Conservation (phyloP, 257 asterid species). For the Solanum lycopersicoides region DNA sequence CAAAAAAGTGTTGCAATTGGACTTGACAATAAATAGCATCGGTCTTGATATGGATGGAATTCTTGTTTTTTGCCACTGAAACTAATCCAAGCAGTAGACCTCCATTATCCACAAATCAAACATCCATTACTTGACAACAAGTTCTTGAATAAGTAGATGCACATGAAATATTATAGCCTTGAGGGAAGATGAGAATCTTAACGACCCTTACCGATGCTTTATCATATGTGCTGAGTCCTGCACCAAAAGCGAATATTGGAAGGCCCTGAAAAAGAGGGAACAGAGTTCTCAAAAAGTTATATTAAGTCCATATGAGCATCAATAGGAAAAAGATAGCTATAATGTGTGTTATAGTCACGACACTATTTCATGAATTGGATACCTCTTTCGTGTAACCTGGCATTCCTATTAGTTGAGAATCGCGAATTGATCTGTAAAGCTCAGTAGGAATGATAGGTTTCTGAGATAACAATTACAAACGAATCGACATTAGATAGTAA, state of each 20-base stretch:
- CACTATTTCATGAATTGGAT: neutral
- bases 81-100: neutral
- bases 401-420: constrained; percentile 59
- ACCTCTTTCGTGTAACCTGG: constrained; percentile 70
- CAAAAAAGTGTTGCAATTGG: neutral
- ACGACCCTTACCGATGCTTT: constrained; percentile 47
- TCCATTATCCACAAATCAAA: neutral
- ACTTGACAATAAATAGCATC: neutral
- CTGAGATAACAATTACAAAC: constrained; percentile 17
- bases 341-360: neutral
- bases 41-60: neutral
- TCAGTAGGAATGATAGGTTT: constrained; percentile 57
- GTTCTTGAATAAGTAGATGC: neutral
- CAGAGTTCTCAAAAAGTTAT: neutral
- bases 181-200: neutral
- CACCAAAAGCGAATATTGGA: constrained; percentile 60
- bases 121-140: neutral
- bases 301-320: neutral
- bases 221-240: constrained; percentile 53
- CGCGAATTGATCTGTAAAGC: constrained; percentile 53
- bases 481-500: neutral
- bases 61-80: neutral
- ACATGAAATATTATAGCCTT: neutral
- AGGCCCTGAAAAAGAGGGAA: constrained; percentile 28
- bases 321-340: neutral